Base-by-base conservation (phyloP, 2,329 filamentous ascomycete species). In the Colletotrichum brevisporum region DNA sequence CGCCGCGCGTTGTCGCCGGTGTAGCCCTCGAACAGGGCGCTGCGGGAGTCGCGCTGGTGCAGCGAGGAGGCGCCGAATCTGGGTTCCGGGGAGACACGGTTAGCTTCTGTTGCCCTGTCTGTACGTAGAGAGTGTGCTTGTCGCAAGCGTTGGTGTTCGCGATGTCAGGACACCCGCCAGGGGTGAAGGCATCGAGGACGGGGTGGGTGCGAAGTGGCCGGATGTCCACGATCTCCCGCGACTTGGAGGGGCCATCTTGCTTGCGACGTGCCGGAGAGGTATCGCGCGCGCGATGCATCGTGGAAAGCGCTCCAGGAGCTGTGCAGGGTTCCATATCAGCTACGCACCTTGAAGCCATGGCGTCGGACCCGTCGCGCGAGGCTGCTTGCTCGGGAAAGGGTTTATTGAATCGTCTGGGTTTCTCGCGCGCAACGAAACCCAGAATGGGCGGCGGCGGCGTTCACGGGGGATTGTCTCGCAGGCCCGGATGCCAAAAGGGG, bases 21-120 rank as follows among this genome's bases (percentile, higher is more conserved):
- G 81, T 94, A 94, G 74, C 90, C 90, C 73, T 92, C 91, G 82
- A 94, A 94, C 72, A 94, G 89, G 73, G 90, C 90, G 77, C 89
- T 91, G 76, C 92, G 85, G 76, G 89, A 87, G 83, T 93, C 86
- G 83, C 92, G 88, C 83, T 94, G 92, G 79, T 94, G 92, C 71
- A 94, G 88, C 73, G 86, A 87, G 55, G 90, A 91, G 75, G 86
- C 82, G 74, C 89, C 86, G 79, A 93, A 93, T 83, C 91, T 92
- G 51, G 55, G 71, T 3, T 52, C 47, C 12, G n/a, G 13, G 24
- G 2, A 21, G 24, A 8, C n/a, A 27, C 6, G 16, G 47, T 57
- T 51, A 52, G 58, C 54, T 21, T 27, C 18, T 16, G 55, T 50
- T 21, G 18, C 10, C 18, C 13, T 43, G 41, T 6, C 6, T n/a